Percentiles rank a stretch among this genome's conserved stretches.
phyloP scores from a whole-genome alignment of 2,329 filamentous ascomycete genomes.

The Bisporella sp. region DNA sequence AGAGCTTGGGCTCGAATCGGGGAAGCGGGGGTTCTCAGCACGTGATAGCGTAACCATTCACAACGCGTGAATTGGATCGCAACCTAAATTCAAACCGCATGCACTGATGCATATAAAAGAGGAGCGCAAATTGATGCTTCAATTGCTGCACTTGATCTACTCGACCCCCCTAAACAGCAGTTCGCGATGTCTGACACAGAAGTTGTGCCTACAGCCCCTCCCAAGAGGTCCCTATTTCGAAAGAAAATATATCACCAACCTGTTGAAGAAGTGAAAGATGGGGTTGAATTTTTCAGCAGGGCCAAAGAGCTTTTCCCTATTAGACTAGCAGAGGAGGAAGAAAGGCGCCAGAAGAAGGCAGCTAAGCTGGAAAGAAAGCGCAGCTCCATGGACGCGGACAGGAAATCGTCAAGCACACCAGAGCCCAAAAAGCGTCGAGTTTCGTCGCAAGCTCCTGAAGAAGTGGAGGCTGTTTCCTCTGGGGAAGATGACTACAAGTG shows the following conservation, averaged over 20 bases:
- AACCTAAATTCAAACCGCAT: no score
- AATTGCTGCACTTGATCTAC: no score
- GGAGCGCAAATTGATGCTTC: no score
- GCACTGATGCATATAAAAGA: no score
- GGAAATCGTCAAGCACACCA: conserved; percentile 12
- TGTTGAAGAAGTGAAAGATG: conserved; percentile 27
- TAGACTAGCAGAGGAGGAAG: conserved; percentile 33
- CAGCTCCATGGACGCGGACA: conserved; percentile 18
- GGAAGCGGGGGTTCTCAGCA: no score
- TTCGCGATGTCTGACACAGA: neutral
- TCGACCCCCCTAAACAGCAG: no score
- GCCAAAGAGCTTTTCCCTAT: conserved; percentile 39
- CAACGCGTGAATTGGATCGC: no score
- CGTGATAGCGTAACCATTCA: no score
- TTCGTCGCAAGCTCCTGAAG: conserved; percentile 5
- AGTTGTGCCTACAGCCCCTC: conserved; percentile 6
- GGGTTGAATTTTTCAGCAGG: conserved; percentile 40
- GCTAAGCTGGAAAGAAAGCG: conserved; percentile 21
- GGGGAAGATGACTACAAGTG: no score
- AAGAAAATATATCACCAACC: conserved; percentile 18
- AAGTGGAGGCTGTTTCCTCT: no score
- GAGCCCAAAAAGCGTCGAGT: conserved; percentile 21
- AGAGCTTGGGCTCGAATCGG: neutral
- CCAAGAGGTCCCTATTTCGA: conserved; percentile 43
- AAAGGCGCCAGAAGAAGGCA: conserved; percentile 26